Percentiles rank a stretch among this genome's conserved stretches.
These are phyloP conservation scores for Blastocystis sp. DNA, from an alignment of 352 stramenopile genomes.

Conservation along the genomic window DNA sequence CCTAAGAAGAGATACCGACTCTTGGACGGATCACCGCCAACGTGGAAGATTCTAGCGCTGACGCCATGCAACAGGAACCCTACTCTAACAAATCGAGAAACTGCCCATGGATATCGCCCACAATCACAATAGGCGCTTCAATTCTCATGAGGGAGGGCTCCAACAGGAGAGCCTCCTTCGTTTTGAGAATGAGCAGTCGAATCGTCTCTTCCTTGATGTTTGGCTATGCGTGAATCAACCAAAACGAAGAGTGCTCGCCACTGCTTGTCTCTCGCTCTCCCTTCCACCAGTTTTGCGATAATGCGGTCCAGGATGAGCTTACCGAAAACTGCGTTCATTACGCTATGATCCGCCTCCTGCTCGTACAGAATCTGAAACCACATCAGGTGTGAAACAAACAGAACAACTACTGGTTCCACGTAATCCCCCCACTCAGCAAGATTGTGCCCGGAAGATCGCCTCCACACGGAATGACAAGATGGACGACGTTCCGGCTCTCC, in stretches of 20 bases:
- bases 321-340: conserved; percentile 68
- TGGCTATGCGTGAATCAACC: conserved; percentile 5
- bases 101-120: conserved; percentile 94
- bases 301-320: conserved; percentile 69
- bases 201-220: conserved; percentile 87
- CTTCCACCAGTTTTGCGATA: conserved; percentile 64
- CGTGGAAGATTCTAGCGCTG: conserved; percentile 85
- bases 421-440: conserved; percentile 35
- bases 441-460: conserved; percentile 64
- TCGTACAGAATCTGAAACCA: background rate
- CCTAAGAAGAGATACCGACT: conserved; percentile 97
- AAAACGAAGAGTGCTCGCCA: conserved; percentile 3
- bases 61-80: background rate
- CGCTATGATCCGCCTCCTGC: background rate
- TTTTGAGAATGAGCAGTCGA: conserved; percentile 92
- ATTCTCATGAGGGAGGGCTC: conserved; percentile 98
- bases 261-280: conserved; percentile 64
- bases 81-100: conserved; percentile 93
- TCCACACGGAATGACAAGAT: conserved; percentile 27
- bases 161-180: conserved; percentile 93
- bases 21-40: conserved; percentile 89
- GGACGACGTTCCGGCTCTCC: background rate
- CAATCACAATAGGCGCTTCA: conserved; percentile 97
- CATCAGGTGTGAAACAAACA: background rate
- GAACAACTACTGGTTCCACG: conserved; percentile 2